Base-by-base conservation (phyloP, 1,139 yeast species). In the Yamadazyma dendronema region DNA sequence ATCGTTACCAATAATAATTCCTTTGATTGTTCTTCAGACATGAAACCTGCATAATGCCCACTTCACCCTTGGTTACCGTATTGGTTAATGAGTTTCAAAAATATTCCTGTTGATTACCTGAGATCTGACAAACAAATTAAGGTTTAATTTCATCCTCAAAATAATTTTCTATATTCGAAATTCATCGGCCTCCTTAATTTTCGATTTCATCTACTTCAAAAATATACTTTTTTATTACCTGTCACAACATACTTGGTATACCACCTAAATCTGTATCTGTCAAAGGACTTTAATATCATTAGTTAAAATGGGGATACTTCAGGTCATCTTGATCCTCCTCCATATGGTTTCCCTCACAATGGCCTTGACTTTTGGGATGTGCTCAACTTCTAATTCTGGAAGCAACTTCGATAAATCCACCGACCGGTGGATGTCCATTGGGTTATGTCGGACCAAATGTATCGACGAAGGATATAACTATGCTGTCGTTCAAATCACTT, bases 391-490 rank as follows among this genome's bases (percentile, higher is more conserved):
- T 21, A 79, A 79, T 55, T 41, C 59, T 14, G 62, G 57, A 2
- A 58, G 74, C 12, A 43, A 43, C 12, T 42, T 63, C 7, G 53
- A 53, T 31, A 42, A 42, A 10, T 39, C 54, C 7, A 48, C 54
- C 23, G 17, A 48, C 35, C 41, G 56, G 38, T 62, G 46, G 54
- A 54, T 78, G 71, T 74, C 84, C 26, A 75, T 72, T 47, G 88
- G 88, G 1, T 56, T 55, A 4, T 82, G 88, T 53, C 53, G 63
- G 5, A 65, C 63, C 38, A 56, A 62, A 28, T 82, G 89, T 53
- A 24, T 42, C 3, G 41, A 36, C 5, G 43, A 47, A 11, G 80
- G 77, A n/a, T 76, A 61, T 49, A 70, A 79, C 2, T 77, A 71
- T 39, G 88, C 80, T 4, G 67, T 82, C 33, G 58, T 81, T 13